Base-by-base conservation (phyloP, 768 basidiomycete species). In the Atractiella rhizophila region DNA sequence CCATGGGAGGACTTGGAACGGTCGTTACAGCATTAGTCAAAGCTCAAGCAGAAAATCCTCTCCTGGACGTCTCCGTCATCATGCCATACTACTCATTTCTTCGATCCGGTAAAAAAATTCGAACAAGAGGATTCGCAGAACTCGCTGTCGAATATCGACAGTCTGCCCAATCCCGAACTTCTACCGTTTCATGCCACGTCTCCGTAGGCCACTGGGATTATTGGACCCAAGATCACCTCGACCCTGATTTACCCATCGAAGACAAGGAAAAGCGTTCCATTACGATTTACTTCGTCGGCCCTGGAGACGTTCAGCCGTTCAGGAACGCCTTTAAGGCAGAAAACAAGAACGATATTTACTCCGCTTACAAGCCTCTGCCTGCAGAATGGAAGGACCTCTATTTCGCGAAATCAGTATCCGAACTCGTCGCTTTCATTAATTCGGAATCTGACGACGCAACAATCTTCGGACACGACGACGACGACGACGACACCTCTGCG, bases 331-430 rank as follows among this genome's bases (percentile, higher is more conserved):
- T 45, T 18, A 28, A 29, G 4, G 44, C 44, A 2, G 42, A 37
- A 18, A 40, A 45, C 29, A 32, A 28, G 10, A 40, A 40, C 25
- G 44, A 45, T 15, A 35, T 45, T 28, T 45, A 45, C 30, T 37
- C 35, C 30, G 44, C 44, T 11, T 45, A 37, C 44, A 40, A 41
- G 39, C 44, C 44, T 11, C 40, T 45, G 26, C 40, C 37, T 30
- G 35, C 37, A 28, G 44, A 45, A 34, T 45, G 44, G 44, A 45
- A 45, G 35, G 44, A 45, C 24, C 40, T 41, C 9, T 45, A 39
- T 30, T 45, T 45, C 31, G 44, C 40, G 2, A 18, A 31, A 2
- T 39, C 39, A 3, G 28, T 28, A 9, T 25, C 39, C 4, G 39
- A 40, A 28, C 30, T 45, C 10, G 39, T 45, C n/a, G 13, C 25